Evolutionary conservation across 169 alveolate species (phyloP), one percentile per base, ranked within the genome.

Genomic region (Toxoplasma gondii): DNA sequence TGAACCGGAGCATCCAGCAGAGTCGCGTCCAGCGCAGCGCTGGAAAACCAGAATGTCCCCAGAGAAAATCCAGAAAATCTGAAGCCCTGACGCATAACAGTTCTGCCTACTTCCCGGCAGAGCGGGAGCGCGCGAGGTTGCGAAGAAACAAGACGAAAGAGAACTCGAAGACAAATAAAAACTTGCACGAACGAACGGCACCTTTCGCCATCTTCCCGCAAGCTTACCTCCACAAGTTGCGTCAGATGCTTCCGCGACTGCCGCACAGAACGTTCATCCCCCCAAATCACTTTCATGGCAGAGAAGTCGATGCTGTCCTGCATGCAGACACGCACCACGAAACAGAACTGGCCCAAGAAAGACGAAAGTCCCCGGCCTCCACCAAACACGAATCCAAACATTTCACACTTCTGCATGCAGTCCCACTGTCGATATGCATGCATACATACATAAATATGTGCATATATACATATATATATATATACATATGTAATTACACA

Each of bases 181-280:
- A 19, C 27, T 19, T 12, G 67, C 9, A 53, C 19, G 67, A 53
- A 9, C 19, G 27, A 9, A 12, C 67, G 67, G 9, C 67, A 53
- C 67, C 19, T 53, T 34, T n/a, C n/a, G n/a, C n/a, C n/a, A n/a
- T n/a, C n/a, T n/a, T n/a, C n/a, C n/a, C n/a, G n/a, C n/a, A 0
- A 10, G 17, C 64, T 45, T 43, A 92, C 94, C 94, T 92, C 94
- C 9, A 92, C 74, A 41, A 92, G 88, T 44, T 92, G 94, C 43
- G 88, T 88, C 2, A 92, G 92, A 69, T 54, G 81, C n/a, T 84
- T 92, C 16, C 94, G 86, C 31, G 94, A 92, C 80, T 92, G 94
- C 24, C 92, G 86, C n/a, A 92, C 94, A 44, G 87, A 81, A 31
- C 88, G 58, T 54, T 92, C 94, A 44, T 88, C 27, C 0, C 94